Percentiles rank a stretch among this genome's conserved stretches.
These are phyloP conservation scores for Apiotrichum veenhuisii DNA, from an alignment of 1,284 basidiomycete genomes.

Conservation along the genomic window DNA sequence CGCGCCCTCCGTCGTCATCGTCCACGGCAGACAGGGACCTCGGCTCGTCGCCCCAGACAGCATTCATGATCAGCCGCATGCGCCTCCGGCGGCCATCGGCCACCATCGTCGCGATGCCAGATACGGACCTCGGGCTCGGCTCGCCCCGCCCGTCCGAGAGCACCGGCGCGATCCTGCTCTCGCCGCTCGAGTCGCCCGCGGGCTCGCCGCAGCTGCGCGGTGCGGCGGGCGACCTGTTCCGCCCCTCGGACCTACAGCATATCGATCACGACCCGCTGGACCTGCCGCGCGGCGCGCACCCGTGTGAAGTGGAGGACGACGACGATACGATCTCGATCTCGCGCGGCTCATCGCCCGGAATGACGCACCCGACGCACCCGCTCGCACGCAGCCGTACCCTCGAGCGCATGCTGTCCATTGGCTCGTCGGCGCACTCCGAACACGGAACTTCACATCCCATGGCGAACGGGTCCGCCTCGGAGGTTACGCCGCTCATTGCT, in stretches of 20 bases:
- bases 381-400: background rate
- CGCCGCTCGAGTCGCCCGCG: background rate
- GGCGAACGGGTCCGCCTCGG: background rate
- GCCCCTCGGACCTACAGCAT: background rate
- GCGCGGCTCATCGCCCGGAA: background rate
- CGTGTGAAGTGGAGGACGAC: conserved; percentile 8
- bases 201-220: background rate
- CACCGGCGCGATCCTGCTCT: background rate
- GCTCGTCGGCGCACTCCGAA: background rate
- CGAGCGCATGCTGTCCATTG: conserved; percentile 1
- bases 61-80: background rate
- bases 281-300: conserved; percentile 6
- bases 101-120: background rate
- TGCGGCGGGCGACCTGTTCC: background rate
- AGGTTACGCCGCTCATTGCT: conserved; percentile 3
- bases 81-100: conserved; percentile 1
- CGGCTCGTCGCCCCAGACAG: background rate
- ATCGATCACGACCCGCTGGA: background rate
- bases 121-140: background rate
- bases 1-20: no score
- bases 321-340: background rate
- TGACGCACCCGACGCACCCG: background rate
- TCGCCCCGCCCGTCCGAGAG: background rate
- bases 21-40: no score
- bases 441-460: background rate